These are phyloP conservation scores for Phyllosticta ampelicida DNA, from an alignment of 2,329 filamentous ascomycete species.

Conservation along the genomic window DNA sequence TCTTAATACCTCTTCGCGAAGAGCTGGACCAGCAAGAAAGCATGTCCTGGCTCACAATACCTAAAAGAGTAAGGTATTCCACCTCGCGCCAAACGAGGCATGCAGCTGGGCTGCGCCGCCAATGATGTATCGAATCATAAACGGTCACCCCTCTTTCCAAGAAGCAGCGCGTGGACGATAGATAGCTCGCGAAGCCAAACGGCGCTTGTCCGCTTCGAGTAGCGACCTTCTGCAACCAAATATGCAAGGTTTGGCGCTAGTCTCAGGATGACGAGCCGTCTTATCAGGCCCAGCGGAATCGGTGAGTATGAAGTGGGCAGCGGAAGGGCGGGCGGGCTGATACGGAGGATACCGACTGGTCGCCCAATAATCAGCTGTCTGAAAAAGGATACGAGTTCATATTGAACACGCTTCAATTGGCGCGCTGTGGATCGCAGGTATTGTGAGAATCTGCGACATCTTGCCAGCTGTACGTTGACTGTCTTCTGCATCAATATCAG, in stretches of 20 bases:
- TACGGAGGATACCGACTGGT: neutral
- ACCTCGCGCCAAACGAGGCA: neutral
- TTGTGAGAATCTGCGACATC: too few species aligned
- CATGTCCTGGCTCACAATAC: neutral
- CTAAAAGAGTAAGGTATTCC: neutral
- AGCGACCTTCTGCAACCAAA: neutral
- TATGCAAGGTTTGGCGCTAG: neutral
- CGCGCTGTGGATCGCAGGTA: too few species aligned
- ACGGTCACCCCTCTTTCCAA: neutral
- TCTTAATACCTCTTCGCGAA: neutral
- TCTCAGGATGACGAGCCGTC: neutral
- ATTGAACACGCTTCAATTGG: too few species aligned
- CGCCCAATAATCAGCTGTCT: neutral
- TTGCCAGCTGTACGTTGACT: too few species aligned
- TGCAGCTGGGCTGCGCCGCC: neutral
- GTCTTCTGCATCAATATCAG: too few species aligned
- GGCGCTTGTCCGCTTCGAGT: neutral
- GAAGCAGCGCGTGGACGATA: neutral
- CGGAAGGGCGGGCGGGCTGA: neutral
- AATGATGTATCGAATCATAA: neutral
- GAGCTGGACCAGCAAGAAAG: neutral
- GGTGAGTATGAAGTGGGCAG: neutral
- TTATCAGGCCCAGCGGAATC: neutral
- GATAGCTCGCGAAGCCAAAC: neutral
- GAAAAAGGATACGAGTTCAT: neutral